Percentiles rank a stretch among this genome's conserved stretches.
Evolutionary conservation across 768 basidiomycete genomes (phyloP).

Genomic region (Dentipellis sp.): DNA sequence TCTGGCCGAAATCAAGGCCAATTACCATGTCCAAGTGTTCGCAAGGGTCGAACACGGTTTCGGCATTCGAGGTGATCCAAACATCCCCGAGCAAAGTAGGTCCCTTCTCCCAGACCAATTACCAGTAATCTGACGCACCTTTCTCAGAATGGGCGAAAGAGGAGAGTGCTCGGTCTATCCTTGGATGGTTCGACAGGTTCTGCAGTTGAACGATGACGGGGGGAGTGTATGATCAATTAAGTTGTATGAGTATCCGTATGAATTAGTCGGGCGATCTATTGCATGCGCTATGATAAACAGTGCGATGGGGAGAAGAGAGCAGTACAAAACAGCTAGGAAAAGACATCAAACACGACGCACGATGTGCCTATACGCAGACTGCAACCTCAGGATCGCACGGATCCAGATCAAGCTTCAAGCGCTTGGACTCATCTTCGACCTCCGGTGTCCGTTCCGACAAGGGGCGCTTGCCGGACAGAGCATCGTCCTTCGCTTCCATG

Average conservation of each 20-base stretch:
- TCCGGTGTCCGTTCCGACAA: not conserved
- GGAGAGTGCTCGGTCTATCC: slow-evolving; percentile 11
- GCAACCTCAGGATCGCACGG: not conserved
- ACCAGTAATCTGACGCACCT: not conserved
- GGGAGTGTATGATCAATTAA: too few species aligned
- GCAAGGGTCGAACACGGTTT: slow-evolving; percentile 34
- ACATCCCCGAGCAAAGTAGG: slow-evolving; percentile 6
- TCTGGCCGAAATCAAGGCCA: slow-evolving; percentile 37
- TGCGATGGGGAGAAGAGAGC: too few species aligned
- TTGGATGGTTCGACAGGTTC: slow-evolving; percentile 13
- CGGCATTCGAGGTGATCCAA: slow-evolving; percentile 22
- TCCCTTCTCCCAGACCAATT: not conserved
- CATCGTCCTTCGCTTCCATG: not conserved
- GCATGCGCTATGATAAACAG: too few species aligned
- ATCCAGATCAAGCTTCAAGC: not conserved
- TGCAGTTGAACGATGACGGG: not conserved
- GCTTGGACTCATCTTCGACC: not conserved
- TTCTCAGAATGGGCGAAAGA: slow-evolving; percentile 11
- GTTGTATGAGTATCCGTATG: too few species aligned
- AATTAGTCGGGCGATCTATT: too few species aligned
- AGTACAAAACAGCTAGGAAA: too few species aligned
- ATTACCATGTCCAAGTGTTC: slow-evolving; percentile 51
- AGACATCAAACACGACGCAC: not conserved
- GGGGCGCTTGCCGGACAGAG: not conserved
- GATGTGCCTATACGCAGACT: not conserved